phyloP scores from a whole-genome alignment of 257 asterid species.

The Pogostemon cablin region DNA sequence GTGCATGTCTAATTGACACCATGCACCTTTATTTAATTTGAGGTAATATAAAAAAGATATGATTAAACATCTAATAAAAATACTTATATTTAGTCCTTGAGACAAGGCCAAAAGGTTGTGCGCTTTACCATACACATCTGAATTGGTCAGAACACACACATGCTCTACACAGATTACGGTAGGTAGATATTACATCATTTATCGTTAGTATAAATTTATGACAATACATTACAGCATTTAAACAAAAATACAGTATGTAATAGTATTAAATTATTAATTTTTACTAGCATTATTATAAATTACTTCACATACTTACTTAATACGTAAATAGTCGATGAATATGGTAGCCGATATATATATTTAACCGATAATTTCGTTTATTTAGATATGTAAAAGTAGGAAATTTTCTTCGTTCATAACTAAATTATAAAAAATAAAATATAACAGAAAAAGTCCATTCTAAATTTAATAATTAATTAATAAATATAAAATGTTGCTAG shows the following conservation, averaged over 20 bases:
- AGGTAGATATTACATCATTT: not conserved
- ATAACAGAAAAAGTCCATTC: not conserved
- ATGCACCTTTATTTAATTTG: too few relatives aligned
- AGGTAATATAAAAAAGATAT: not conserved
- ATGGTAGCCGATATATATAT: not conserved
- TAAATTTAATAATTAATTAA: not conserved
- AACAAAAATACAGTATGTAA: too few relatives aligned
- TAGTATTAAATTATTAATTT: too few relatives aligned
- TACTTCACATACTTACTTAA: too few relatives aligned
- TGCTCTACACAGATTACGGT: constrained; percentile 22
- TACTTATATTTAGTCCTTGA: not conserved
- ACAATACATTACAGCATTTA: too few relatives aligned
- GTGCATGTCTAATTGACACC: too few relatives aligned
- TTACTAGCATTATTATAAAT: too few relatives aligned
- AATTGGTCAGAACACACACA: constrained; percentile 14
- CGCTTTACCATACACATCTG: not conserved
- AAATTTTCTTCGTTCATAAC: not conserved
- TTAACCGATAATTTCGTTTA: constrained; percentile 25
- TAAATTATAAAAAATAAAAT: constrained; percentile 6
- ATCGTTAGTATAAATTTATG: too few relatives aligned
- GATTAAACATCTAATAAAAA: not conserved
- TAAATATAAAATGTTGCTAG: not conserved
- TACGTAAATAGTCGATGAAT: not conserved
- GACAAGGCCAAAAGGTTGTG: not conserved
- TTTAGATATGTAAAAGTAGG: constrained; percentile 21